A percentile compares a stretch with the other conserved stretches of the same genome.
Evolutionary conservation across 2,329 filamentous ascomycete species (phyloP).

Genomic region (Phaeophleospora eucalypticola): DNA sequence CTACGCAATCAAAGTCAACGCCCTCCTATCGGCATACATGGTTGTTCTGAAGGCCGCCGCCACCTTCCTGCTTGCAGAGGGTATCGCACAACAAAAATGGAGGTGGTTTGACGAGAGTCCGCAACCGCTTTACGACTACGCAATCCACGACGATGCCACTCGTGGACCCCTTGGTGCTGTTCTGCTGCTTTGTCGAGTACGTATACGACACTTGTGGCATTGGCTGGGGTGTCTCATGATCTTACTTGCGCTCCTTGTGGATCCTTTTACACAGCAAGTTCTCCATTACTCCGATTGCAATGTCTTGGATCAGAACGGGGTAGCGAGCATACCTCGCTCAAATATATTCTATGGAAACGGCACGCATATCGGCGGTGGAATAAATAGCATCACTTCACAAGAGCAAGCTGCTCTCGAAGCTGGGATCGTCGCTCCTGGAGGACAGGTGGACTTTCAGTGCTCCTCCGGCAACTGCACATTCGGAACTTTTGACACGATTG

Average conservation of each 20-base stretch:
- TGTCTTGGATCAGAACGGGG: not conserved
- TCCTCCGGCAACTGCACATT: conserved; percentile 13
- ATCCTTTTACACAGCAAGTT: conserved; percentile 13
- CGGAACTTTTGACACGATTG: conserved; percentile 6
- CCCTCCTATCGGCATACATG: conserved; percentile 10
- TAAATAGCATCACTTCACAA: conserved; percentile 2
- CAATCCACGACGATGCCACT: conserved; percentile 9
- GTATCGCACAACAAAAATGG: conserved; percentile 11
- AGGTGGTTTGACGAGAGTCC: conserved; percentile 7
- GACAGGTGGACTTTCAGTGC: not conserved
- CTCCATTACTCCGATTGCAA: conserved; percentile 11
- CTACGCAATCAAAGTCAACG: conserved; percentile 8
- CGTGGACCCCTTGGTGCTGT: conserved; percentile 9
- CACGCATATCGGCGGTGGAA: conserved; percentile 1
- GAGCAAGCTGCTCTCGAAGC: conserved; percentile 9
- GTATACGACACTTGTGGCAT: conserved; percentile 6
- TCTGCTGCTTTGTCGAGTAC: not conserved
- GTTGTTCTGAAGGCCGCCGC: conserved; percentile 10
- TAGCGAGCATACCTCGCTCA: conserved; percentile 4
- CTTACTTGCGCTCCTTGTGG: conserved; percentile 4
- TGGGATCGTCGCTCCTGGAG: conserved; percentile 7
- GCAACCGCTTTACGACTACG: conserved; percentile 8
- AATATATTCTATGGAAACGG: conserved; percentile 10
- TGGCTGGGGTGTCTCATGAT: conserved; percentile 9
- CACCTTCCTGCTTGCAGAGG: conserved; percentile 6